Evolutionary conservation across 371 early-diverging fungal genomes (phyloP), one percentile per base, ranked within the genome.

Genomic region (Mucor sp.): DNA sequence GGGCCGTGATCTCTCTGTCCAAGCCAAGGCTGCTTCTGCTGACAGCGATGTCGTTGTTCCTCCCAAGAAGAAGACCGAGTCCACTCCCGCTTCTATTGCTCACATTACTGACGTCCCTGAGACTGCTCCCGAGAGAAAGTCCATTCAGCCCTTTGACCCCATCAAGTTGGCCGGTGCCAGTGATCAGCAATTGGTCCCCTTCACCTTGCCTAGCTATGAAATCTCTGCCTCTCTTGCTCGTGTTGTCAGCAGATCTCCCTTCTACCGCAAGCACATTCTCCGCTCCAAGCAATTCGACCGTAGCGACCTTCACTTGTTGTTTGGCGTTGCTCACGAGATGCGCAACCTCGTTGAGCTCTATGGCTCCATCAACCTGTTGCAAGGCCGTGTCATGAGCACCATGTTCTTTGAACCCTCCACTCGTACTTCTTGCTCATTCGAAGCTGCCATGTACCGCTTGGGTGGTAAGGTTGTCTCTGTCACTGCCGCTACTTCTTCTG

Each of bases 261-360:
- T 97, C 90, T 94, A 90, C 75, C 91, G 90, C 70, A 91, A 95
- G 81, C 93, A 96, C 78, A 92, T 98, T 44, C 77, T 96, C 55
- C 88, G 92, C 50, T 95, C 95, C 35, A 87, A 89, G 72, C 95
- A 96, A 81, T 96, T 97, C 76, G 87, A 87, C 55, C 92, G 97
- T 63, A 87, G 91, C 60, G 96, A 97, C 66, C 85, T 97, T 65
- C 98, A 99, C 80, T 77, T 90, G 33, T 79, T 99, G 64, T 99
- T 99, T 81, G 95, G 95, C 50, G 90, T 96, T n/a, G 98, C 99
- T 1, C 95, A 96, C 66, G 98, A 99, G 82, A 95, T 99, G 95
- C 90, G 96, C 70, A 93, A 89, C 32, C 76, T 93, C 37, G 97
- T 97, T 12, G 96, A 97, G 77, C 90, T 93, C 41, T 88, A 92